Evolutionary conservation across 805 yeast species (phyloP), one percentile per base, ranked within the genome.

Genomic region (Ogataea sp.): DNA sequence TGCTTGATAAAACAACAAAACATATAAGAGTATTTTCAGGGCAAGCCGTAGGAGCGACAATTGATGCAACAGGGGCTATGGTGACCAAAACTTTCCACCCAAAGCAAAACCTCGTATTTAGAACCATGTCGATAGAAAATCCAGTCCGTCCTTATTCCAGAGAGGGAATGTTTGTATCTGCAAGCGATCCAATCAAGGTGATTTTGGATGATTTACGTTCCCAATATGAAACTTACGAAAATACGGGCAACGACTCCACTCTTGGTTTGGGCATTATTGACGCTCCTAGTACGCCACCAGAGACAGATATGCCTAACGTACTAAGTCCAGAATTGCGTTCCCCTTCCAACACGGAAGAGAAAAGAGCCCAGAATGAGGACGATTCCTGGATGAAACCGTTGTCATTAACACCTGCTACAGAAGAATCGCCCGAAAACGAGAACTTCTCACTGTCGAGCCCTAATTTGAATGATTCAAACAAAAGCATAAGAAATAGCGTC

Each of bases 121-220:
- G 50, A 29, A 43, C 44, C 1, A 43, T 61, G 39, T 41, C 44
- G 21, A 50, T 62, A 20, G 64, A 61, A 20, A 61, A 61, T 39
- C 68, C 68, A 1, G 64, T 62, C n/a, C 43, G 46, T 23, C 59
- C 65, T 1, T 48, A 43, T 31, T 51, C 58, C 3, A 42, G 50
- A n/a, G 45, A 52, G 2, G 67, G 67, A 7, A 48, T 62, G 47
- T 62, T 61, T 43, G 45, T 41, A 6, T 42, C 52, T 2, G 53
- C 64, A 3, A 36, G 41, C 4, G 64, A 59, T 44, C 64, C 62
- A 24, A 38, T 58, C 20, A 45, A 46, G 27, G 52, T 48, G 31
- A 38, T 56, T 3, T 15, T 44, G 27, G 46, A 47, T 16, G 42
- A 36, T 15, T 18, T 39, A 13, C 32, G 20, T 10, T 40, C 36